Conservation (phyloP, 2,329 filamentous ascomycete species). For the Botrytis aclada region DNA sequence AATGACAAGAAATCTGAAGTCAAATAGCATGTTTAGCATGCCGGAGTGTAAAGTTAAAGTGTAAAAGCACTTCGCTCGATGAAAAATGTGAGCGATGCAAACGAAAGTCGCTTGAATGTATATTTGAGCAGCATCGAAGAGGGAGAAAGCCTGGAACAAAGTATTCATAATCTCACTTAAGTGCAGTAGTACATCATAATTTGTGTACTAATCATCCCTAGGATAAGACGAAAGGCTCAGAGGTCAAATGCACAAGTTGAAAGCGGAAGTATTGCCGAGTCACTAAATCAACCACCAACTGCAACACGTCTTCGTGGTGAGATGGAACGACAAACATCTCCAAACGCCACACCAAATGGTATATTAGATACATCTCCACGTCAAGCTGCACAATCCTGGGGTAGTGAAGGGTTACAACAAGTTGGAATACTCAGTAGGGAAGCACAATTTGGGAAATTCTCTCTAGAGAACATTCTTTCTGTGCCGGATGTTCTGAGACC, state of each 20-base stretch:
- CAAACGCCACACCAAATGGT: too few relatives aligned
- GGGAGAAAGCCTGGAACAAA: slow-evolving; percentile 42
- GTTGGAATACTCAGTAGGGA: slow-evolving; percentile 39
- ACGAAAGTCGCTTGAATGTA: slow-evolving; percentile 41
- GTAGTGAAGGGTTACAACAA: slow-evolving; percentile 34
- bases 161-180: slow-evolving; percentile 24
- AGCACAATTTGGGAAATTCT: slow-evolving; percentile 39
- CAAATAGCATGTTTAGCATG: slow-evolving; percentile 41
- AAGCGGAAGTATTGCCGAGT: neutral
- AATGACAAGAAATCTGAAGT: neutral
- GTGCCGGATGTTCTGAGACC: slow-evolving; percentile 19
- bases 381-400: neutral
- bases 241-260: neutral
- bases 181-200: neutral
- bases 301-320: neutral
- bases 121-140: slow-evolving; percentile 42
- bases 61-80: slow-evolving; percentile 30
- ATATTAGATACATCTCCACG: neutral
- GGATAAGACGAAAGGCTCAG: neutral
- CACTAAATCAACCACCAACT: neutral
- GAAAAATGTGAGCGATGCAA: slow-evolving; percentile 40
- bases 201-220: neutral
- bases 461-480: slow-evolving; percentile 38
- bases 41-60: slow-evolving; percentile 43
- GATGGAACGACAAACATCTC: neutral